Conservation (phyloP, 305 asterid species). For the Rubia balearica region DNA sequence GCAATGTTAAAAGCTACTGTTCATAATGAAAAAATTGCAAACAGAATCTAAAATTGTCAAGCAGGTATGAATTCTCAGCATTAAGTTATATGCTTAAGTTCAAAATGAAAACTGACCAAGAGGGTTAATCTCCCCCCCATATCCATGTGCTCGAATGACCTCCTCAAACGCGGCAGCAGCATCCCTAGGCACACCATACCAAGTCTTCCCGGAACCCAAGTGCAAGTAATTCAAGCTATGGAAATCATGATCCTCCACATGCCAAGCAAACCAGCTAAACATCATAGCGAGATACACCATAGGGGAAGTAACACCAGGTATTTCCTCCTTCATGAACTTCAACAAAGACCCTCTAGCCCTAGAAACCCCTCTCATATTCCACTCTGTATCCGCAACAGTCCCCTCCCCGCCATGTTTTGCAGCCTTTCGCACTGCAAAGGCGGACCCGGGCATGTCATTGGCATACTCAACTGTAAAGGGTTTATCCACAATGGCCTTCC, state of each 20-base stretch:
- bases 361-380: slow-evolving; percentile 97
- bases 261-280: slow-evolving; percentile 99
- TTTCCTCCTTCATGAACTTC: slow-evolving; percentile 98
- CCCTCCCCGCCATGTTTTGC: slow-evolving; percentile 40
- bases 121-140: slow-evolving; percentile 95
- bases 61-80: neutral
- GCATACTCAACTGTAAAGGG: slow-evolving; percentile 96
- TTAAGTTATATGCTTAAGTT: neutral
- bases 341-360: slow-evolving; percentile 76
- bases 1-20: neutral
- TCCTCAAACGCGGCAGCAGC: slow-evolving; percentile 97
- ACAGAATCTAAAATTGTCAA: neutral
- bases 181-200: slow-evolving; percentile 97
- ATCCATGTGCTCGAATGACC: slow-evolving; percentile 86
- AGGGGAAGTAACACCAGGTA: slow-evolving; percentile 97
- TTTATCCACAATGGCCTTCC: slow-evolving; percentile 94
- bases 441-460: slow-evolving; percentile 98
- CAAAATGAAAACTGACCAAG: slow-evolving; percentile 48
- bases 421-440: slow-evolving; percentile 47
- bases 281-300: slow-evolving; percentile 98
- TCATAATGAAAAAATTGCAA: neutral
- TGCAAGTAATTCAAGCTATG: slow-evolving; percentile 97
- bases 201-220: slow-evolving; percentile 84
- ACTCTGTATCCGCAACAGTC: slow-evolving; percentile 66
- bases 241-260: slow-evolving; percentile 98